Conservation (phyloP, 192 early-diverging fungal genomes). For the Coemansia furcata region DNA sequence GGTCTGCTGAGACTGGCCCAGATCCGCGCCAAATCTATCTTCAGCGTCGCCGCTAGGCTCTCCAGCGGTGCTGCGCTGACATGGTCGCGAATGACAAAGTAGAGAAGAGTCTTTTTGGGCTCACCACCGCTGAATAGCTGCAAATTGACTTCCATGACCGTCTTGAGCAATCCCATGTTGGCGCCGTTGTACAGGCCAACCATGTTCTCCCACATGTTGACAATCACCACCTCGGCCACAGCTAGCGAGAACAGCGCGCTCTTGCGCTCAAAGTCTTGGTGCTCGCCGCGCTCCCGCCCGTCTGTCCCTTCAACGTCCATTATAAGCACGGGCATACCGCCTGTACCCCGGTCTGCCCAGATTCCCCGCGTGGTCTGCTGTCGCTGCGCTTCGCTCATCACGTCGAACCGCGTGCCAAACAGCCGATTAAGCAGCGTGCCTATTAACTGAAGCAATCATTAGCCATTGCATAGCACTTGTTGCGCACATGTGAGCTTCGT, state of each 20-base stretch:
- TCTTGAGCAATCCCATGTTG: slow-evolving; percentile 98
- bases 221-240: slow-evolving; percentile 88
- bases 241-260: slow-evolving; percentile 96
- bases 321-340: slow-evolving; percentile 71
- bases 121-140: slow-evolving; percentile 87
- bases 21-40: slow-evolving; percentile 82
- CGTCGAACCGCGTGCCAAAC: slow-evolving; percentile 94
- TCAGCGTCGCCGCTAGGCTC: slow-evolving; percentile 75
- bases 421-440: slow-evolving; percentile 93
- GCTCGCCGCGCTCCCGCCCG: slow-evolving; percentile 96
- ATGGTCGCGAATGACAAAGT: slow-evolving; percentile 97
- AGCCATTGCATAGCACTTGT: slow-evolving; percentile 46
- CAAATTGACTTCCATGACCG: slow-evolving; percentile 98
- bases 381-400: slow-evolving; percentile 84
- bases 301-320: slow-evolving; percentile 99
- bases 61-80: slow-evolving; percentile 81
- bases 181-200: slow-evolving; percentile 99
- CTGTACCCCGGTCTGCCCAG: slow-evolving; percentile 87
- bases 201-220: slow-evolving; percentile 98
- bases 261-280: slow-evolving; percentile 99
- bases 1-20: slow-evolving; percentile 92
- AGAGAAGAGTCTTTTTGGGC: slow-evolving; percentile 83
- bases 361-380: slow-evolving; percentile 98
- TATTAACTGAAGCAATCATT: slow-evolving; percentile 59
- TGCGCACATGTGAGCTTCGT: not conserved